phyloP scores from a whole-genome alignment of 371 early-diverging fungal species.

The Chytridium lagenaria region DNA sequence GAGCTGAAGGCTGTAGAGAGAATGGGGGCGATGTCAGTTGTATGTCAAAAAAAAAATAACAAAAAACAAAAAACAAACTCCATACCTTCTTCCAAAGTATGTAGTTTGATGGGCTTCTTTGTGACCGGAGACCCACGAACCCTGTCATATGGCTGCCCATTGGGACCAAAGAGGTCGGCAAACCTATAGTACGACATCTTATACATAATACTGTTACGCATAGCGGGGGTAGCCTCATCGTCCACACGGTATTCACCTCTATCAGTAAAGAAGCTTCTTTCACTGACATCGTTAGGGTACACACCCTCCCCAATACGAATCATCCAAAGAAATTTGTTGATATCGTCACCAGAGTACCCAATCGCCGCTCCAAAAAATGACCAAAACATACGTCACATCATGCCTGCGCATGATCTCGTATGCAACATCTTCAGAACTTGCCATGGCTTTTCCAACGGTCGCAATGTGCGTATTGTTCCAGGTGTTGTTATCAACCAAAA shows the following conservation, averaged over 20 bases:
- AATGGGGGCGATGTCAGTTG: background rate
- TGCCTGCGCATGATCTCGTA: slow-evolving; percentile 88
- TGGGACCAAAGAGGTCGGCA: slow-evolving; percentile 80
- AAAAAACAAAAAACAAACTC: background rate
- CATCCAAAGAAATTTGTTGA: slow-evolving; percentile 99
- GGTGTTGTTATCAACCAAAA: slow-evolving; percentile 99
- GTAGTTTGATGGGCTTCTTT: slow-evolving; percentile 76
- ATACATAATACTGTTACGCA: slow-evolving; percentile 93
- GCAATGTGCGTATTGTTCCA: slow-evolving; percentile 99
- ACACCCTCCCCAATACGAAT: slow-evolving; percentile 97
- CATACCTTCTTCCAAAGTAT: slow-evolving; percentile 80
- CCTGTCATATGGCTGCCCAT: slow-evolving; percentile 75
- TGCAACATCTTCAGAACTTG: slow-evolving; percentile 87
- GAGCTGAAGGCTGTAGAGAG: slow-evolving; percentile 37
- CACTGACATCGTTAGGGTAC: slow-evolving; percentile 91
- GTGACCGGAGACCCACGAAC: slow-evolving; percentile 86
- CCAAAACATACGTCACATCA: slow-evolving; percentile 96
- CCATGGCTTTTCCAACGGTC: slow-evolving; percentile 96
- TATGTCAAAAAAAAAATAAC: slow-evolving; percentile 2
- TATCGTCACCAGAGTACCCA: slow-evolving; percentile 98
- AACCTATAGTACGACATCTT: slow-evolving; percentile 97
- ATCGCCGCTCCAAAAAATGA: slow-evolving; percentile 95
- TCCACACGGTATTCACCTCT: slow-evolving; percentile 94
- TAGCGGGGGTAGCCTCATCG: slow-evolving; percentile 85
- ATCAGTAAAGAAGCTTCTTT: slow-evolving; percentile 84